Percentiles rank a stretch among this genome's conserved stretches.
Conservation (phyloP, 1,139 yeast genomes). For the Saccharomyces hybrid region DNA sequence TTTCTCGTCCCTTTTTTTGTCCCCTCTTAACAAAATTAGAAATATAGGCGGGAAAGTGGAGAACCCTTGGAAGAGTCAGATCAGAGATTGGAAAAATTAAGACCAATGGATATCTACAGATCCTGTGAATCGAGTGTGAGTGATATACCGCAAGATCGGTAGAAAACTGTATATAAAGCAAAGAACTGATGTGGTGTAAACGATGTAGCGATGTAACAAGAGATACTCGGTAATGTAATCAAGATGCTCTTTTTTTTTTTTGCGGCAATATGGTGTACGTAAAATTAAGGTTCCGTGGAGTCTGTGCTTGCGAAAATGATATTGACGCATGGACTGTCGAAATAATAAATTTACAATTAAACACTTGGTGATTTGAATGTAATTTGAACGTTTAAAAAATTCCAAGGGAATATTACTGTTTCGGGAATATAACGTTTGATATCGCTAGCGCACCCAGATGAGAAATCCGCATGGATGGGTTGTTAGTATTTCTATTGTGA, state of each 20-base stretch:
- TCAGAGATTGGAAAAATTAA: background rate
- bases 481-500: background rate
- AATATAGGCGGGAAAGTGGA: background rate
- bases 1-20: background rate
- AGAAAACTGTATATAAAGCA: background rate
- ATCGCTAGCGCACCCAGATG: background rate
- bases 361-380: background rate
- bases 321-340: background rate
- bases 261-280: background rate
- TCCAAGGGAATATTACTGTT: background rate
- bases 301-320: background rate
- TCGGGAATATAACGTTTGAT: background rate
- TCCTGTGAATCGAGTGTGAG: background rate
- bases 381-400: background rate
- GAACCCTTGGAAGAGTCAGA: background rate
- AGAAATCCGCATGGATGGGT: background rate
- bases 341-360: background rate
- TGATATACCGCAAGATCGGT: background rate
- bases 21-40: background rate
- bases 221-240: background rate
- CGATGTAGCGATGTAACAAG: background rate
- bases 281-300: background rate
- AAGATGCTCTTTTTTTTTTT: background rate
- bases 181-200: background rate
- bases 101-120: background rate